Evolutionary conservation across 345 rosid genomes (phyloP).

Genomic region (Theobroma cacao): DNA sequence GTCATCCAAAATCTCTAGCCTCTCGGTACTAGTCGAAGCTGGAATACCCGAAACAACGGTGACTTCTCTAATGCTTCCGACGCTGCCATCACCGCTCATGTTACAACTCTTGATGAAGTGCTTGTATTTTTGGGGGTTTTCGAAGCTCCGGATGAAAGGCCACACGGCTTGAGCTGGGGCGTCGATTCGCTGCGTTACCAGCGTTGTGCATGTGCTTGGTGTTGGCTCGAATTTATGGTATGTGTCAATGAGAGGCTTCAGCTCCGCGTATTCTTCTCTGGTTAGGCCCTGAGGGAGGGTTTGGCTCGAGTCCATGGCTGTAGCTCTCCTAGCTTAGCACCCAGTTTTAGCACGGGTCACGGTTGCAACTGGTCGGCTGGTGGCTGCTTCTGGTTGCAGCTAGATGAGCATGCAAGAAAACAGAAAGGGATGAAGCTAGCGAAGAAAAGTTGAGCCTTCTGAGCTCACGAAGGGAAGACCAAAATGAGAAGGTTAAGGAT

Average conservation of each 20-base stretch:
- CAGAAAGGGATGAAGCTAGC: neutral
- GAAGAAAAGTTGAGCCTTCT: neutral
- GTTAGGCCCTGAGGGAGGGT: slow-evolving; percentile 47
- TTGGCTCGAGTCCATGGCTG: neutral
- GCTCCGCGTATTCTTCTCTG: slow-evolving; percentile 43
- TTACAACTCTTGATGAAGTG: slow-evolving; percentile 77
- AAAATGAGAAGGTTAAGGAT: neutral
- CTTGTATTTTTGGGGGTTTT: slow-evolving; percentile 73
- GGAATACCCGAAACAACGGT: slow-evolving; percentile 78
- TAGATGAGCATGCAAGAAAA: neutral
- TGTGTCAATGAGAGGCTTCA: slow-evolving; percentile 46
- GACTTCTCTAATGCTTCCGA: slow-evolving; percentile 76
- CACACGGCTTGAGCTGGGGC: slow-evolving; percentile 61
- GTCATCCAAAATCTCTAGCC: slow-evolving; percentile 75
- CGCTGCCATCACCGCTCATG: slow-evolving; percentile 50
- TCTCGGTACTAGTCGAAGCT: slow-evolving; percentile 87
- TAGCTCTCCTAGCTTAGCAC: neutral
- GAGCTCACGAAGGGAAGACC: neutral
- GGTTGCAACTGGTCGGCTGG: neutral
- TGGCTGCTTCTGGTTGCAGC: neutral
- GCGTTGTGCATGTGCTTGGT: slow-evolving; percentile 64
- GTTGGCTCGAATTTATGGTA: slow-evolving; percentile 54
- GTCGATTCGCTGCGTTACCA: slow-evolving; percentile 69
- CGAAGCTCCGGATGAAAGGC: slow-evolving; percentile 66
- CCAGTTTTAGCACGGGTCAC: neutral